Conservation (phyloP, 179 eudicot genomes). For the Silene noctiflora region DNA sequence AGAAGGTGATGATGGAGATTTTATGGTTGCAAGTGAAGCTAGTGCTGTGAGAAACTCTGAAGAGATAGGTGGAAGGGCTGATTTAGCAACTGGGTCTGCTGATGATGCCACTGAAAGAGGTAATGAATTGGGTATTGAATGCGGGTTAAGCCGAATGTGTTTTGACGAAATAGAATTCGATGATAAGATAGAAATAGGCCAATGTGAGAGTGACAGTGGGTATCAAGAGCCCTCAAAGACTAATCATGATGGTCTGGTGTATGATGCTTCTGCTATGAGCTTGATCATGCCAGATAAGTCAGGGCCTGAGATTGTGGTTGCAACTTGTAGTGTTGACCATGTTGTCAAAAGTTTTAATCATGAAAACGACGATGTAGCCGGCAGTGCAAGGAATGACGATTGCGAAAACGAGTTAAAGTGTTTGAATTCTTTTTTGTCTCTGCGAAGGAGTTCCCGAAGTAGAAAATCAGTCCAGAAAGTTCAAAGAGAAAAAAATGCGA, state of each 20-base stretch:
- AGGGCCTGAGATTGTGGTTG: constrained; percentile 26
- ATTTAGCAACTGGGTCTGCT: constrained; percentile 8
- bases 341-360: constrained; percentile 26
- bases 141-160: constrained; percentile 23
- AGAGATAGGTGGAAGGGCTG: constrained; percentile 1
- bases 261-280: constrained; percentile 28
- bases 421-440: constrained; percentile 34
- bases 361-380: constrained; percentile 28
- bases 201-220: constrained; percentile 25
- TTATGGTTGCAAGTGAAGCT: constrained; percentile 8
- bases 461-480: constrained; percentile 39
- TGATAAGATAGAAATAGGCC: constrained; percentile 13
- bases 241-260: constrained; percentile 8
- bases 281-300: constrained; percentile 25
- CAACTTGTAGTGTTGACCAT: constrained; percentile 31
- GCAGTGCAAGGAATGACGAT: constrained; percentile 24
- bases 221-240: constrained; percentile 14
- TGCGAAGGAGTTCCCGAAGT: constrained; percentile 47
- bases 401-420: constrained; percentile 20
- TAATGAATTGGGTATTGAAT: constrained; percentile 23
- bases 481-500: constrained; percentile 25
- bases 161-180: constrained; percentile 22
- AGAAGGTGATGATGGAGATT: constrained; percentile 6
- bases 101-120: constrained; percentile 18
- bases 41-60: constrained; percentile 22